phyloP scores from a whole-genome alignment of 2,329 filamentous ascomycete species.

The Cadophora gregata region DNA sequence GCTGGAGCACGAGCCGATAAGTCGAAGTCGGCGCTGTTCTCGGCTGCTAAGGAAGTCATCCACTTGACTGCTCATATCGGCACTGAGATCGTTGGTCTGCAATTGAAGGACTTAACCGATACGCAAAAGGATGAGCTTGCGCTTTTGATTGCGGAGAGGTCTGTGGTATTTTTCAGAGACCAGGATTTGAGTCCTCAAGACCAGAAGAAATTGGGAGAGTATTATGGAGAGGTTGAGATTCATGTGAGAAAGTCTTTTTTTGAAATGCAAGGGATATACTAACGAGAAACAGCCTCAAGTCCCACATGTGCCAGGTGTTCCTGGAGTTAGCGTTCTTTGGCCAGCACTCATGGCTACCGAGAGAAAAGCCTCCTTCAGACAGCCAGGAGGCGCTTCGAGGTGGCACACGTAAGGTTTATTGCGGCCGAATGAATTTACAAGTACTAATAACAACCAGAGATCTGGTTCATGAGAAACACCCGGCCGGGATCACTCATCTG shows the following conservation, averaged over 20 bases:
- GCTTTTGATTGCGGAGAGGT: conserved; percentile 49
- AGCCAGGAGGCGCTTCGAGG: conserved; percentile 68
- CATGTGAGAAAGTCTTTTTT: conserved; percentile 57
- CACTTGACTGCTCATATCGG: conserved; percentile 51
- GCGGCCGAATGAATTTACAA: background rate
- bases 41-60: conserved; percentile 66
- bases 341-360: conserved; percentile 71
- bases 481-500: conserved; percentile 72
- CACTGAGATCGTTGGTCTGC: conserved; percentile 50
- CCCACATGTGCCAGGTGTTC: conserved; percentile 70
- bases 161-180: conserved; percentile 47
- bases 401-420: conserved; percentile 62
- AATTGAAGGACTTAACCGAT: conserved; percentile 48
- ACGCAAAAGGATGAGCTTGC: conserved; percentile 51
- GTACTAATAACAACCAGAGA: conserved; percentile 48
- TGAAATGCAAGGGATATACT: conserved; percentile 2
- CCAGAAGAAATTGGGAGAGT: conserved; percentile 66
- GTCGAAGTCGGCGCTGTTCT: conserved; percentile 64
- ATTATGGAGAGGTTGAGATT: conserved; percentile 69
- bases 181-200: conserved; percentile 63
- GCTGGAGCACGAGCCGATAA: conserved; percentile 69
- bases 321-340: conserved; percentile 72
- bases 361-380: conserved; percentile 63
- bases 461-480: conserved; percentile 73
- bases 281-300: conserved; percentile 65